Percentiles rank a stretch among this genome's conserved stretches.
Evolutionary conservation across 2,329 filamentous ascomycete genomes (phyloP).

Genomic region (Beauveria caledonica): DNA sequence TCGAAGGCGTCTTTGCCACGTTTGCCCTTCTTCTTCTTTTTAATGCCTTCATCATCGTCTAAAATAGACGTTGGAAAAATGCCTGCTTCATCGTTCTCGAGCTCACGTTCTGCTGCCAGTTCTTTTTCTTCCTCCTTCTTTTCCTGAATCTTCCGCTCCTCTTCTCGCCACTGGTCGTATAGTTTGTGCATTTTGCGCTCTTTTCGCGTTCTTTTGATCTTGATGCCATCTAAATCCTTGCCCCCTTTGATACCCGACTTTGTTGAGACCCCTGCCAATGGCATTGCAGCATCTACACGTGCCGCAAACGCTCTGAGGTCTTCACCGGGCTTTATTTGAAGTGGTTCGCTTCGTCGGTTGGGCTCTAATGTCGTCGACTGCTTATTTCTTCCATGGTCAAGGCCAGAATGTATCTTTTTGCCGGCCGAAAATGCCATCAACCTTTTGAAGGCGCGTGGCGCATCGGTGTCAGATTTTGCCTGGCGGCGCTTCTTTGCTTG

Average conservation of each 20-base stretch:
- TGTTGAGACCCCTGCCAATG: slow-evolving; percentile 60
- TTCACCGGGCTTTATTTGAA: slow-evolving; percentile 77
- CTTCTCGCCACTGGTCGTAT: slow-evolving; percentile 68
- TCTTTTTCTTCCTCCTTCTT: slow-evolving; percentile 58
- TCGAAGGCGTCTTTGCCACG: slow-evolving; percentile 48
- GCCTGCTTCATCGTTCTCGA: slow-evolving; percentile 48
- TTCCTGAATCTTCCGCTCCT: slow-evolving; percentile 55
- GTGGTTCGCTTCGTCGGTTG: slow-evolving; percentile 30
- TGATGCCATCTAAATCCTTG: slow-evolving; percentile 56
- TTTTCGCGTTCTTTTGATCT: slow-evolving; percentile 67
- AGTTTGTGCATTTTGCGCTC: slow-evolving; percentile 76
- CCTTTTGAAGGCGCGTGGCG: slow-evolving; percentile 77
- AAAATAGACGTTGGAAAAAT: slow-evolving; percentile 40
- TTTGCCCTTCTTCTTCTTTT: slow-evolving; percentile 29
- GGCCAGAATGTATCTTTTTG: slow-evolving; percentile 52
- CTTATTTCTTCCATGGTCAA: slow-evolving; percentile 58
- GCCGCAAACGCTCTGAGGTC: slow-evolving; percentile 71
- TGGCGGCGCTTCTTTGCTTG: slow-evolving; percentile 34
- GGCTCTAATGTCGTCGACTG: slow-evolving; percentile 18
- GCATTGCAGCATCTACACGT: slow-evolving; percentile 77
- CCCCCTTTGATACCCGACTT: slow-evolving; percentile 49
- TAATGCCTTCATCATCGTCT: slow-evolving; percentile 29
- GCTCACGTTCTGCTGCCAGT: slow-evolving; percentile 52
- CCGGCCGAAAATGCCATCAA: slow-evolving; percentile 66
- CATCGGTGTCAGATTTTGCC: slow-evolving; percentile 60